Base-by-base conservation (phyloP, 2,329 filamentous ascomycete species). In the Drechslerella stenobrocha region DNA sequence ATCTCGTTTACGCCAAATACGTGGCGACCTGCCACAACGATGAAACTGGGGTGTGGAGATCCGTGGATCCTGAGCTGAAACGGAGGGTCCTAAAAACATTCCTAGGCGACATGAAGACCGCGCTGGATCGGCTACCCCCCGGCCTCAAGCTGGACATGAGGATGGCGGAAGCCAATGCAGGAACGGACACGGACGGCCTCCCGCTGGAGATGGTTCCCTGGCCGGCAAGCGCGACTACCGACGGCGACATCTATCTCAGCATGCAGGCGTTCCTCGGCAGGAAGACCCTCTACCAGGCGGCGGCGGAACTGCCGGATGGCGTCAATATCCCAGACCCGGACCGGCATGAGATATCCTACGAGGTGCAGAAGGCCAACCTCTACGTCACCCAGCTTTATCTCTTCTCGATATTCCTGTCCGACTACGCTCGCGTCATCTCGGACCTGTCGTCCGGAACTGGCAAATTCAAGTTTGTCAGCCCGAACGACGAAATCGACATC, bases 361-460 rank as follows among this genome's bases (percentile, higher is more conserved):
- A 69, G 32, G 64, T 69, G 6, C 64, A 69, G 47, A 69, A 69
- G 28, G 64, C 64, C 2, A 69, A 69, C 23, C 52, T 69, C n/a
- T 69, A 69, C 22, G 58, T 69, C 4, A 61, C 64, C 3, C 64
- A 69, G 13, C 47, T 69, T 8, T 63, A 69, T 45, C 52, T 69
- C 9, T 63, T 63, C 30, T 69, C 64, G 7, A 63, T 69, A 26
- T 58, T 69, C 13, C 24, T 69, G 35, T 69, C 64, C 13, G 57
- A 69, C 20, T 69, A 69, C 26, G 63, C 64, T 6, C 64, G 64
- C 5, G 58, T 69, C 18, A 35, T 63, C 11, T 45, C 57, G 26
- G 64, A 61, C 3, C 42, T 69, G 5, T 48, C 64, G 4, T 34
- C 50, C 24, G 51, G 48, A 35, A 24, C 42, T 6, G 57, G 57